These are phyloP conservation scores for Nitzschia sp. DNA, from an alignment of 108 stramenopile genomes.

Conservation along the genomic window DNA sequence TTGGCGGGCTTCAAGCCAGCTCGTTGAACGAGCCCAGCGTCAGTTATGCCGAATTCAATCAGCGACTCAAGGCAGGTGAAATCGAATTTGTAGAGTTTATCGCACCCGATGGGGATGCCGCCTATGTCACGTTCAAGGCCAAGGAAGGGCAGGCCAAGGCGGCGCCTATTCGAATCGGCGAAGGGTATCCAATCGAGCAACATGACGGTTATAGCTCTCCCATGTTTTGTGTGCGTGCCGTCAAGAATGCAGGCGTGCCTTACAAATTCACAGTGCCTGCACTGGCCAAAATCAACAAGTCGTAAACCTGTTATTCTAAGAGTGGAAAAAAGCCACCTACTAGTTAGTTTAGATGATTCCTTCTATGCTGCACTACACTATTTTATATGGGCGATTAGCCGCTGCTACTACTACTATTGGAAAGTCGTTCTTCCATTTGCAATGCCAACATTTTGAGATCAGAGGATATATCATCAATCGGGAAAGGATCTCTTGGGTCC, in stretches of 20 bases:
- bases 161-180: conserved; percentile 68
- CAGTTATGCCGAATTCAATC: conserved; percentile 64
- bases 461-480: conserved; percentile 26
- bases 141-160: conserved; percentile 13
- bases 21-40: conserved; percentile 67
- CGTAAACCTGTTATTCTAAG: too few species aligned
- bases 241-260: conserved; percentile 69
- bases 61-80: conserved; percentile 52
- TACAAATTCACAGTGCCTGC: conserved; percentile 82
- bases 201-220: conserved; percentile 73
- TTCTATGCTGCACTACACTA: background rate
- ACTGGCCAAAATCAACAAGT: conserved; percentile 28
- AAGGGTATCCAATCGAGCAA: conserved; percentile 80
- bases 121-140: conserved; percentile 72
- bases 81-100: conserved; percentile 79
- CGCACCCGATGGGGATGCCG: conserved; percentile 80
- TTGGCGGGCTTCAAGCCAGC: conserved; percentile 53
- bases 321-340: background rate
- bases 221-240: conserved; percentile 67
- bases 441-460: conserved; percentile 43
- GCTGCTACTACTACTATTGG: too few species aligned
- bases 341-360: too few species aligned
- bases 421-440: conserved; percentile 29
- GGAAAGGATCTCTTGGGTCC: conserved; percentile 12
- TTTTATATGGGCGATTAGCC: too few species aligned